Evolutionary conservation across 129 eudicot species (phyloP).

Genomic region (Solidago caesia): DNA sequence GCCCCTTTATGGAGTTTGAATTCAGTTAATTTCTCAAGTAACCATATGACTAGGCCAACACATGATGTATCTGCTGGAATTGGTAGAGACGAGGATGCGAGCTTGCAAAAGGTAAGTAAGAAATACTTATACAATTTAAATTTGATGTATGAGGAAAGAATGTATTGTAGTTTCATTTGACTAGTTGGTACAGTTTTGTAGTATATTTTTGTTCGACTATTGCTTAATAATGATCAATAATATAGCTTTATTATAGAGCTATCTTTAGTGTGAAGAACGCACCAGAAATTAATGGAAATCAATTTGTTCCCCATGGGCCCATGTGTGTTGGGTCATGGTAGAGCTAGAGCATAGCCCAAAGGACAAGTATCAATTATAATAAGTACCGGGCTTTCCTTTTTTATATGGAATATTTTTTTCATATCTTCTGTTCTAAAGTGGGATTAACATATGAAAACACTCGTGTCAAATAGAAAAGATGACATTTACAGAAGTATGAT

Average conservation of each 20-base stretch:
- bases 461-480: too few relatives aligned
- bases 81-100: constrained; percentile 12
- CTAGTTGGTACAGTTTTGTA: not conserved
- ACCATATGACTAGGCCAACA: not conserved
- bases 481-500: too few relatives aligned
- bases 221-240: constrained; percentile 15
- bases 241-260: not conserved
- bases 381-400: constrained; percentile 5
- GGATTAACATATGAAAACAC: too few relatives aligned
- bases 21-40: not conserved
- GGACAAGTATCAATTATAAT: constrained; percentile 7
- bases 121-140: constrained; percentile 7
- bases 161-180: constrained; percentile 1
- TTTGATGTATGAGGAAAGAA: not conserved
- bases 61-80: not conserved
- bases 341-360: constrained; percentile 21
- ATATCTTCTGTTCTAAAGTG: too few relatives aligned
- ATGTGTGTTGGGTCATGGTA: constrained; percentile 10
- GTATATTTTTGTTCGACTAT: not conserved
- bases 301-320: not conserved
- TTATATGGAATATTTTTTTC: too few relatives aligned
- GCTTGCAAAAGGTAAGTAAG: constrained; percentile 11
- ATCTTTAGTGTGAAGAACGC: not conserved
- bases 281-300: not conserved
- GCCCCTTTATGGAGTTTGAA: constrained; percentile 83